A percentile compares a stretch with the other conserved stretches of the same genome.
Evolutionary conservation across 208 protist species (phyloP).

Genomic region (Paratrypanosoma confusum): DNA sequence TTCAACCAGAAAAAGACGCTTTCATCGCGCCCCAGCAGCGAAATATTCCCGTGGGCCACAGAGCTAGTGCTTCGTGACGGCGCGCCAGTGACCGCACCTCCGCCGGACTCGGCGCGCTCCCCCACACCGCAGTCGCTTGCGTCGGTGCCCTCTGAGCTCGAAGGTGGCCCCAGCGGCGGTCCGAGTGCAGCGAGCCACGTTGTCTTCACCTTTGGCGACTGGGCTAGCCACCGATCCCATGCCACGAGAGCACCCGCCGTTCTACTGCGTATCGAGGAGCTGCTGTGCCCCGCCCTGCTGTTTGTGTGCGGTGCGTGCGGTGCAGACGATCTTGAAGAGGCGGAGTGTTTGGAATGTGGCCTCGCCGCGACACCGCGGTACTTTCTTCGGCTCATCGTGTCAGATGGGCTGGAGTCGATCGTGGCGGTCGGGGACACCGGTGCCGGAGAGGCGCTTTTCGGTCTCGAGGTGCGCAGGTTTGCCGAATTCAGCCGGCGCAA

Average conservation of each 20-base stretch:
- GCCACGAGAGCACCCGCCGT: background rate
- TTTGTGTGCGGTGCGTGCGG: slow-evolving; percentile 14
- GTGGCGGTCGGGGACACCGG: slow-evolving; percentile 13
- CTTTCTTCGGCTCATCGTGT: slow-evolving; percentile 19
- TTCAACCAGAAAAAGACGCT: slow-evolving; percentile 51
- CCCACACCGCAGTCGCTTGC: no score
- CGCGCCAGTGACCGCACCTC: no score
- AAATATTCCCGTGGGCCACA: no score
- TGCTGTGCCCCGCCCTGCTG: background rate
- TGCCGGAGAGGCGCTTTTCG: slow-evolving; percentile 27
- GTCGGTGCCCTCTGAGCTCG: no score
- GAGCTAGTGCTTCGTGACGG: no score
- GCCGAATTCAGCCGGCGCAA: slow-evolving; percentile 4
- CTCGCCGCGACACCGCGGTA: slow-evolving; percentile 5
- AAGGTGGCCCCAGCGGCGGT: no score
- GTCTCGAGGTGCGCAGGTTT: slow-evolving; percentile 4
- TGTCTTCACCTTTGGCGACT: no score
- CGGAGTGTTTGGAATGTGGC: slow-evolving; percentile 17
- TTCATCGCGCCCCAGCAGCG: slow-evolving; percentile 15
- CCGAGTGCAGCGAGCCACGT: no score
- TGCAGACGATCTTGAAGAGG: slow-evolving; percentile 2
- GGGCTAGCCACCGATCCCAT: no score
- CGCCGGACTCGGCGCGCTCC: no score
- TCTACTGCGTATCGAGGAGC: background rate
- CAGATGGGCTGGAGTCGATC: slow-evolving; percentile 20